Percentiles rank a stretch among this genome's conserved stretches.
These are phyloP conservation scores for Phialophora expanda DNA, from an alignment of 2,329 filamentous ascomycete genomes.

Conservation along the genomic window DNA sequence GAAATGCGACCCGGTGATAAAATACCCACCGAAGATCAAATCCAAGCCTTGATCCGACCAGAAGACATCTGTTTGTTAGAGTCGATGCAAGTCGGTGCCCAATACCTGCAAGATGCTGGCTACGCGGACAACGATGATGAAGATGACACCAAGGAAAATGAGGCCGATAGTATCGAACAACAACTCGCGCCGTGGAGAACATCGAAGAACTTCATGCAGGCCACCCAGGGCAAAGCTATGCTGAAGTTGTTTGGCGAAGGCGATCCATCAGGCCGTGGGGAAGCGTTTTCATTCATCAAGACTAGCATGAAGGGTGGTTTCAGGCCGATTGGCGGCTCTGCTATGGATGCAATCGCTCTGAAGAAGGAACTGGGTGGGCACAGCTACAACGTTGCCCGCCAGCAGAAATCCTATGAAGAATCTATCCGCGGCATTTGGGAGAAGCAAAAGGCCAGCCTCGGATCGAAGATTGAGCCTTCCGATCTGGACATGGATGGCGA, in stretches of 20 bases:
- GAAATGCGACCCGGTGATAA: slow-evolving; percentile 73
- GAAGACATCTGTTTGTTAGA: slow-evolving; percentile 95
- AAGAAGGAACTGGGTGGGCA: slow-evolving; percentile 82
- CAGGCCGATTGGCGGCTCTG: slow-evolving; percentile 84
- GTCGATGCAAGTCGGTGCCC: slow-evolving; percentile 93
- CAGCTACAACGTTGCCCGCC: slow-evolving; percentile 94
- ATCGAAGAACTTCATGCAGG: slow-evolving; percentile 94
- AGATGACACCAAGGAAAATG: slow-evolving; percentile 63
- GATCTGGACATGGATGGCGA: slow-evolving; percentile 72
- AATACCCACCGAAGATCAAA: slow-evolving; percentile 77
- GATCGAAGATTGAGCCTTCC: slow-evolving; percentile 72
- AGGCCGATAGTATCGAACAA: slow-evolving; percentile 77
- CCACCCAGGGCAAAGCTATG: slow-evolving; percentile 95
- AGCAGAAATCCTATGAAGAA: slow-evolving; percentile 89
- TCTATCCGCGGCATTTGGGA: slow-evolving; percentile 93
- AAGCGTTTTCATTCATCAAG: slow-evolving; percentile 96
- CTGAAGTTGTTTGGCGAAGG: slow-evolving; percentile 91
- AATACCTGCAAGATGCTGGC: slow-evolving; percentile 88
- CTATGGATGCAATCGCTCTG: slow-evolving; percentile 82
- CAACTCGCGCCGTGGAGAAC: slow-evolving; percentile 96
- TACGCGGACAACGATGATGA: slow-evolving; percentile 71
- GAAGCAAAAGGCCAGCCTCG: slow-evolving; percentile 78
- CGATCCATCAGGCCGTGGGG: slow-evolving; percentile 89
- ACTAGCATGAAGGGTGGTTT: slow-evolving; percentile 99
- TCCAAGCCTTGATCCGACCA: slow-evolving; percentile 88